These are phyloP conservation scores for Monosporascus sp. DNA, from an alignment of 2,329 filamentous ascomycete genomes.

Conservation along the genomic window DNA sequence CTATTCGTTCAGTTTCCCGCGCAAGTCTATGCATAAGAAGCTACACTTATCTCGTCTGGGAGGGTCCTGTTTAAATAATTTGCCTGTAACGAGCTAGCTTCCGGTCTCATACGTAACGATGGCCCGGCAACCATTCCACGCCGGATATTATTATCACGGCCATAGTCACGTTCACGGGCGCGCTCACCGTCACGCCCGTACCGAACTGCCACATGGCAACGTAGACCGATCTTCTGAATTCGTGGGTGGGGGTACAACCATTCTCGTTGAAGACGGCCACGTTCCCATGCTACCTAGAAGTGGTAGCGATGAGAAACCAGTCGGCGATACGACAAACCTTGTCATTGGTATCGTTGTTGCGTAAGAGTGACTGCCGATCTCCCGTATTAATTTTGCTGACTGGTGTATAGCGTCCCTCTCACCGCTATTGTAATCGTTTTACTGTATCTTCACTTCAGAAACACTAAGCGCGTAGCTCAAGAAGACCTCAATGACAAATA, in stretches of 20 bases:
- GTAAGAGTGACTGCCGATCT: conserved; percentile 48
- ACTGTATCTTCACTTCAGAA: conserved; percentile 73
- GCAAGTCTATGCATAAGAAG: background rate
- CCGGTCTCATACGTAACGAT: conserved; percentile 8
- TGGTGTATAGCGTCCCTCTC: conserved; percentile 63
- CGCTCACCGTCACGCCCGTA: conserved; percentile 16
- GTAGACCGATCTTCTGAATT: conserved; percentile 9
- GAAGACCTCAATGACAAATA: conserved; percentile 87
- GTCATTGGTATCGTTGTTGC: conserved; percentile 64
- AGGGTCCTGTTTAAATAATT: background rate
- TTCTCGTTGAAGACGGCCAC: conserved; percentile 5
- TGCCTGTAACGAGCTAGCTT: background rate
- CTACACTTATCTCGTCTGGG: background rate
- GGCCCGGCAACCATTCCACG: conserved; percentile 14
- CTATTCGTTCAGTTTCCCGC: background rate
- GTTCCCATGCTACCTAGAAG: conserved; percentile 18
- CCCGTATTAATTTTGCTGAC: conserved; percentile 10
- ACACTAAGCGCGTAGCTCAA: conserved; percentile 61
- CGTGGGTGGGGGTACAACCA: conserved; percentile 7
- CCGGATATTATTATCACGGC: conserved; percentile 9
- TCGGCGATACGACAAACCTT: conserved; percentile 51
- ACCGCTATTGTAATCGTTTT: conserved; percentile 61
- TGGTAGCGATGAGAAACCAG: conserved; percentile 56
- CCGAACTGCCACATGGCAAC: conserved; percentile 12
- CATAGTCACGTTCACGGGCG: conserved; percentile 20